Base-by-base conservation (phyloP, 495 filamentous ascomycete species). In the Aspergillus bertholletiae region DNA sequence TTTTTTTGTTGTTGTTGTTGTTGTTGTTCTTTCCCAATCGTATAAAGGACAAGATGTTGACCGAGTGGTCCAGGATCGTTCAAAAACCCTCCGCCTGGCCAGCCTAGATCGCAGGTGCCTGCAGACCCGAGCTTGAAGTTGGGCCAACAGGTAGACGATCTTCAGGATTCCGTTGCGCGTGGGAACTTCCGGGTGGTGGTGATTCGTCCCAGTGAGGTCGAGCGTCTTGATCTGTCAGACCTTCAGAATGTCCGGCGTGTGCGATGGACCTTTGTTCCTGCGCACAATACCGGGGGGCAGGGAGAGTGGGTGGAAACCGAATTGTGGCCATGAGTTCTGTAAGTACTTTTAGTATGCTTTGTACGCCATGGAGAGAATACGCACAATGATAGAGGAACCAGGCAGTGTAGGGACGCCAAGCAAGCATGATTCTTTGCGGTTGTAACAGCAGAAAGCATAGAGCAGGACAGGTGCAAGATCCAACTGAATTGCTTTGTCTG, bases 101-200 rank as follows among this genome's bases (percentile, higher is more conserved):
- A 65, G 24, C 81, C 84, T 18, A 67, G 78, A 47, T 78, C 70
- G 47, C 64, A 75, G 40, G 56, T 55, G 15, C 77, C 77, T 0
- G 66, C 57, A 5, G 75, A 83, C 47, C 65, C 76, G 22, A 68
- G 78, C 6, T 71, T 86, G 23, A 65, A 72, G 51, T 69, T 90
- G 8, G 90, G 88, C 2, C 82, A 86, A 70, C 83, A 81, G 66
- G 83, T 94, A 2, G 72, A 75, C 20, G 84, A 90, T 64, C 68
- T 92, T 27, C 65, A 88, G 37, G 87, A 92, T 62, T 61, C 67
- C 3, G 67, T 87, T 46, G 90, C 91, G 11, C 75, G 92, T 54
- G 71, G 60, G 55, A 92, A 97, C 63, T 96, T 96, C 67, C 74
- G 94, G 17, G 88, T 97, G 2, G 84, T 93, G 20, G 83, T 96